These are phyloP conservation scores for Picea sitchensis DNA, from an alignment of 75 land plant species.

Conservation along the genomic window DNA sequence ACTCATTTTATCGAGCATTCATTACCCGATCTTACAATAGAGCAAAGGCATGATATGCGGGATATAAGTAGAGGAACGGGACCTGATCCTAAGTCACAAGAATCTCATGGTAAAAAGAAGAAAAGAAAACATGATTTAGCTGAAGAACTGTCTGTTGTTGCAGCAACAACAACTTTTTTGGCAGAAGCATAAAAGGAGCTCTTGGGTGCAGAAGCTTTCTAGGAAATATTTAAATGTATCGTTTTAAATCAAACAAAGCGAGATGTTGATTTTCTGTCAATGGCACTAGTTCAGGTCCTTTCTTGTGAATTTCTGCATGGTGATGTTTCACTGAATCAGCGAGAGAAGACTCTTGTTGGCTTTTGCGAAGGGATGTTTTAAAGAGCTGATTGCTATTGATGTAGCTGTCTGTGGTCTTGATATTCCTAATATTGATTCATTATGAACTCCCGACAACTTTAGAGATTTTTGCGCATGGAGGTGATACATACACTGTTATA, in stretches of 20 bases:
- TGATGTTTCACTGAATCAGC: not conserved
- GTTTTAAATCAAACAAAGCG: too few relatives aligned
- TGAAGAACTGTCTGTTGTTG: slow-evolving; percentile 44
- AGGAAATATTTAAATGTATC: not conserved
- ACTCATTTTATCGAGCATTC: too few relatives aligned
- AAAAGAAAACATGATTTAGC: slow-evolving; percentile 43
- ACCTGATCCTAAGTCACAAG: slow-evolving; percentile 13
- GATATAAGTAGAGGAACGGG: slow-evolving; percentile 41
- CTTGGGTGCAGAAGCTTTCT: slow-evolving; percentile 22
- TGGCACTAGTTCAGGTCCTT: not conserved
- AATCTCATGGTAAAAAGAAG: slow-evolving; percentile 22
- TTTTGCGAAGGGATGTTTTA: too few relatives aligned
- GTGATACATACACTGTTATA: too few relatives aligned
- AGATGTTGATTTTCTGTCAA: too few relatives aligned
- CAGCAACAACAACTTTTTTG: slow-evolving; percentile 72
- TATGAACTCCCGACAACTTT: too few relatives aligned
- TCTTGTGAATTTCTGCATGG: too few relatives aligned
- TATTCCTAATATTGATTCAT: too few relatives aligned
- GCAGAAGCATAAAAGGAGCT: slow-evolving; percentile 69
- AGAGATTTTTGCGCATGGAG: too few relatives aligned
- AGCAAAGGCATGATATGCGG: slow-evolving; percentile 57
- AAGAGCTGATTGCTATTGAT: too few relatives aligned
- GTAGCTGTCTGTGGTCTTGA: too few relatives aligned
- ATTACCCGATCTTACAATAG: slow-evolving; percentile 18
- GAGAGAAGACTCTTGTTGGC: too few relatives aligned